These are phyloP conservation scores for Rubia balearica DNA, from an alignment of 305 asterid genomes.

Conservation along the genomic window DNA sequence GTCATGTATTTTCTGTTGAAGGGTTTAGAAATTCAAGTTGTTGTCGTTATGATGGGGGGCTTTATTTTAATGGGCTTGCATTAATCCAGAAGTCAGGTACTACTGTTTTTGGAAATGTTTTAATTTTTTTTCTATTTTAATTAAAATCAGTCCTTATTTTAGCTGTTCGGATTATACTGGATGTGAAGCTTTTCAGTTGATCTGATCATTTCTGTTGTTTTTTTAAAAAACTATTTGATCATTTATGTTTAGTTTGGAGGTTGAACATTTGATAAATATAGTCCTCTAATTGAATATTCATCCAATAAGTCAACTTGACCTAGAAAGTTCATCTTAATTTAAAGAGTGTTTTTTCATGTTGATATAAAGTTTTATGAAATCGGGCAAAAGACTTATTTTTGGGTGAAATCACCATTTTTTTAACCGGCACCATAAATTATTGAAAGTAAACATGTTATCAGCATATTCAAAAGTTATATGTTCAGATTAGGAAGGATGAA, in stretches of 20 bases:
- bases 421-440: too few relatives aligned
- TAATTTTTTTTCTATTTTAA: background rate
- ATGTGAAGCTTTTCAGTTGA: too few relatives aligned
- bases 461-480: too few relatives aligned
- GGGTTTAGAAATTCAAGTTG: too few relatives aligned
- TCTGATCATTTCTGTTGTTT: background rate
- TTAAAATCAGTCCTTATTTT: background rate
- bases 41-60: too few relatives aligned
- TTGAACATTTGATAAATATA: background rate
- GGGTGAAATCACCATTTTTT: too few relatives aligned
- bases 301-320: background rate
- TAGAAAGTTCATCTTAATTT: background rate
- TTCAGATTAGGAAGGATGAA: too few relatives aligned
- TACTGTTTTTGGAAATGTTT: background rate
- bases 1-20: too few relatives aligned
- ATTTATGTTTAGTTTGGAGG: background rate
- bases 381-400: background rate
- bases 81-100: conserved; percentile 1
- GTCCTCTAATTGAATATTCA: background rate
- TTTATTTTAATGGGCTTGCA: too few relatives aligned
- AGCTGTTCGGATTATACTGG: too few relatives aligned
- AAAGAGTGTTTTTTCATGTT: background rate
- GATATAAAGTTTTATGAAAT: background rate
- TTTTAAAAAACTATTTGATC: too few relatives aligned
- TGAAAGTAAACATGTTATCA: too few relatives aligned